A percentile compares a stretch with the other conserved stretches of the same genome.
Conservation (phyloP, 345 rosid species). For the Euphorbia peplus region DNA sequence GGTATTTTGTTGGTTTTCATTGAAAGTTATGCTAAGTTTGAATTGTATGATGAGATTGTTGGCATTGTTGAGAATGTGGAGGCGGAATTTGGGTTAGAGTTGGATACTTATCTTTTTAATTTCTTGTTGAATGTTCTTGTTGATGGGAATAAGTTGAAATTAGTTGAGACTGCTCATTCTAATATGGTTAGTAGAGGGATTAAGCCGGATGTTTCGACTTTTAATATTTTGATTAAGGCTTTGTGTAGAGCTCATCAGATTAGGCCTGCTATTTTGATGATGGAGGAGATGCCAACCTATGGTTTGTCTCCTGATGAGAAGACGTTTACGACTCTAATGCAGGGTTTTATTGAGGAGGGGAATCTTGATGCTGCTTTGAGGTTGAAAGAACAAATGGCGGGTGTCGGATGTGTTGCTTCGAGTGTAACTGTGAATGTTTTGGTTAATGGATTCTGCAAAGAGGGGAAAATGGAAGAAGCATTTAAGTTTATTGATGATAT, state of each 20-base stretch:
- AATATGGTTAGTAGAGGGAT: constrained; percentile 56
- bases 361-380: constrained; percentile 73
- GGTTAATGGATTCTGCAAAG: constrained; percentile 82
- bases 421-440: constrained; percentile 75
- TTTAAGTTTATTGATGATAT: constrained; percentile 62
- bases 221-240: constrained; percentile 78
- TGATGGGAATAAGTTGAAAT: constrained; percentile 64
- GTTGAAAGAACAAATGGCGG: constrained; percentile 60
- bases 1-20: constrained; percentile 53
- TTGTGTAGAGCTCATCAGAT: constrained; percentile 83
- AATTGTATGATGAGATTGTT: constrained; percentile 54
- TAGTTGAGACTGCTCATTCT: constrained; percentile 64
- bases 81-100: constrained; percentile 46
- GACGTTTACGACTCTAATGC: constrained; percentile 82
- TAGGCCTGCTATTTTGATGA: constrained; percentile 75
- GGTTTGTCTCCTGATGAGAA: constrained; percentile 76
- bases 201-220: constrained; percentile 76
- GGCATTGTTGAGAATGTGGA: constrained; percentile 52
- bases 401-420: constrained; percentile 45
- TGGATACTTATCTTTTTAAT: constrained; percentile 66
- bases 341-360: constrained; percentile 82
- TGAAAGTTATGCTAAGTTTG: constrained; percentile 58
- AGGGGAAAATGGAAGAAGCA: constrained; percentile 66
- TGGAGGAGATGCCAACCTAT: constrained; percentile 79
- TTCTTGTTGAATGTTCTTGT: constrained; percentile 73